Percentiles rank a stretch among this genome's conserved stretches.
phyloP scores from a whole-genome alignment of 345 rosid genomes.

The Eucalyptus marginata region DNA sequence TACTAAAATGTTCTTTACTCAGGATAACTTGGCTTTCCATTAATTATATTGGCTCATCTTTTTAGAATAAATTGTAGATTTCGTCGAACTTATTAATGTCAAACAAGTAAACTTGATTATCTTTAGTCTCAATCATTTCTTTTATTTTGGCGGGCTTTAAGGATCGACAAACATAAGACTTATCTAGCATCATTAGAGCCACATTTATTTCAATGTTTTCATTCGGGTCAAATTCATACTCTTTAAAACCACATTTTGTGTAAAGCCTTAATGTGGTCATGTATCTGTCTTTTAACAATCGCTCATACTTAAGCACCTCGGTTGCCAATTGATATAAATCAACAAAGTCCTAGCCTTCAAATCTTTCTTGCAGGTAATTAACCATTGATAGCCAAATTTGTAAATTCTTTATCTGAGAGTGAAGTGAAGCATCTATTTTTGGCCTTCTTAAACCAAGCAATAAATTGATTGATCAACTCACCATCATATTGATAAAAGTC shows the following conservation, averaged over 20 bases:
- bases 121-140: neutral
- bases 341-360: neutral
- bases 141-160: no score
- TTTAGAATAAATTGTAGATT: neutral
- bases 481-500: neutral
- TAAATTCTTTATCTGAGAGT: neutral
- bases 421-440: neutral
- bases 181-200: neutral
- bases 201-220: neutral
- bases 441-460: neutral
- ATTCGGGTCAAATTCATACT: neutral
- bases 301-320: neutral
- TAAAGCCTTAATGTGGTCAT: neutral
- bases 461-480: neutral
- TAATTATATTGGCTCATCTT: neutral
- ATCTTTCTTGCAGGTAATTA: neutral
- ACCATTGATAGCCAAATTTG: neutral
- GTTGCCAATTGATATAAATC: neutral
- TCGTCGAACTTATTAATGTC: neutral
- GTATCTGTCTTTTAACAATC: neutral
- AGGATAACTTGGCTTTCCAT: neutral
- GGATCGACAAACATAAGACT: neutral
- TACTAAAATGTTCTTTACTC: neutral
- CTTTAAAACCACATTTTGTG: neutral
- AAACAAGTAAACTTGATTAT: neutral